Evolutionary conservation across 305 asterid species (phyloP).

Genomic region (Fraxinus greggii): DNA sequence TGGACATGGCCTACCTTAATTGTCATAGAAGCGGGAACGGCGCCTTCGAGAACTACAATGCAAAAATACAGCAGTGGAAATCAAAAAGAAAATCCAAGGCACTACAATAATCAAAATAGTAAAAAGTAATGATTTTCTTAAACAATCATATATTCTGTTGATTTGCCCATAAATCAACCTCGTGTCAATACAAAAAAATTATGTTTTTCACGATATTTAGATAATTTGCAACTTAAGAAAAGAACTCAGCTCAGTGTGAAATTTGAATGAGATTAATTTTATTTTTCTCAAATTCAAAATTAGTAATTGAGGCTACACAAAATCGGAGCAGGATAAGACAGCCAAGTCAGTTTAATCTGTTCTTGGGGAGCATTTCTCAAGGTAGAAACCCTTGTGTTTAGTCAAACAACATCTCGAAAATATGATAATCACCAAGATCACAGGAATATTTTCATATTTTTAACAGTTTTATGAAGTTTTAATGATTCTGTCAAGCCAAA

Average conservation of each 20-base stretch:
- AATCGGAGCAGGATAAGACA: not conserved
- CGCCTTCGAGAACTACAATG: constrained; percentile 62
- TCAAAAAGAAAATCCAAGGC: not conserved
- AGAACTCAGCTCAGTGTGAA: not conserved
- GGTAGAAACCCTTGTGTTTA: not conserved
- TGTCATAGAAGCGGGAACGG: constrained; percentile 68
- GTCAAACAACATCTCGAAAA: not conserved
- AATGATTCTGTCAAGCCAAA: not conserved
- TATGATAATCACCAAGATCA: not conserved
- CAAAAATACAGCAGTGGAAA: constrained; percentile 22
- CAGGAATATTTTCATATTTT: not conserved
- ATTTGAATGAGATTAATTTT: not conserved
- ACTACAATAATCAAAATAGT: not conserved
- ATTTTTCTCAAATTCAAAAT: not conserved
- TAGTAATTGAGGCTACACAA: not conserved
- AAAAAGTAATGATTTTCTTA: not conserved
- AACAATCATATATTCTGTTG: not conserved
- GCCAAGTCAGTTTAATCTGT: not conserved
- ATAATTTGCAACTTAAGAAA: not conserved
- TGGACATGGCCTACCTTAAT: constrained; percentile 48
- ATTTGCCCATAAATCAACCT: not conserved
- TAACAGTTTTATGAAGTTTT: not conserved
- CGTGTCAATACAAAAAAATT: not conserved
- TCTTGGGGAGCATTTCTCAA: not conserved
- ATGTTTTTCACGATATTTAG: not conserved